Base-by-base conservation (phyloP, 148 eudicot genomes). In the Polygonum maritimum region DNA sequence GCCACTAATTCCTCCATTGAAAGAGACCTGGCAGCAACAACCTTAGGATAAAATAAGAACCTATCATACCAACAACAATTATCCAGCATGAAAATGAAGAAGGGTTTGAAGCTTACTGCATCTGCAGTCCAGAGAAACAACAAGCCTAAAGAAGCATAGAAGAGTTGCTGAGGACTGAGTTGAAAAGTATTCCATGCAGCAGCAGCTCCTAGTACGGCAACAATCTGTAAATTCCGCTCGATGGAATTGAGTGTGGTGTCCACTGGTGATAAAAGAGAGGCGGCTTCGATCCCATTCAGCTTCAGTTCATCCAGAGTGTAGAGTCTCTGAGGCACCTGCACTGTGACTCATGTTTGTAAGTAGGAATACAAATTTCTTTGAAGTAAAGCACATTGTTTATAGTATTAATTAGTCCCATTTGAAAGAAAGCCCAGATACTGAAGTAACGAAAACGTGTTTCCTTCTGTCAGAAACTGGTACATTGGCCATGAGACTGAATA, bases 251-350 rank as follows among this genome's bases (percentile, higher is more conserved):
- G 92, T 55, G 97, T 95, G 15, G 88, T 74, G 80, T 95, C 99
- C 63, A 87, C 88, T 2, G 99, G 99, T 39, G 97, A 85, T 57
- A 95, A 86, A 48, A 95, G 87, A 49, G 92, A 86, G 2, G 83
- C 79, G 26, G 97, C 77, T 74, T 92, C 90, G 5, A 92, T 90
- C 48, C 97, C 97, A 60, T 92, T 95, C 83, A 95, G 81, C 84
- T 88, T 89, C 58, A 95, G 78, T 75, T 95, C 99, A 86, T 92
- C 97, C 83, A 92, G 87, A 67, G 84, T 86, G 81, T 95, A 95
- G 7, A 92, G 86, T 81, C 97, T 92, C 82, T 92, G 97, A 69
- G 99, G 99, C 81, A 95, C 87, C 99, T 95, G 93, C 76, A 79
- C 85, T 78, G 79, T 69, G 73, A 62, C 69, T 19, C 77, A 48